Percentiles rank a stretch among this genome's conserved stretches.
Evolutionary conservation across 139 green algal genomes (phyloP).

Genomic region (Deuterostichococcus epilithicus): DNA sequence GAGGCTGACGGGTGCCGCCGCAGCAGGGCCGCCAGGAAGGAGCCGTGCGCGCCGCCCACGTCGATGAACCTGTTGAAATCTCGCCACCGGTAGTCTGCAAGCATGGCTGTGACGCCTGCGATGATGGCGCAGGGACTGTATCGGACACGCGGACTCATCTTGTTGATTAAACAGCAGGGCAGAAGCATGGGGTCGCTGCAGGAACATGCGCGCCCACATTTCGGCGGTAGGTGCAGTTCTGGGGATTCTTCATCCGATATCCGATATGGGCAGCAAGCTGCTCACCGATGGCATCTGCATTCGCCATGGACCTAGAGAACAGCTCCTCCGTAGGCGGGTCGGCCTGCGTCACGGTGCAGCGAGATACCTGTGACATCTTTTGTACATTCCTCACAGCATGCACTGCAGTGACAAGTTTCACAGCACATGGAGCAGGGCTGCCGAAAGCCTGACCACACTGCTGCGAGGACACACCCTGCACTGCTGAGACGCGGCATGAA

Average conservation of each 20-base stretch:
- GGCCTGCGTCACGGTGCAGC: background rate
- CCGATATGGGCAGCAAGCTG: too few relatives aligned
- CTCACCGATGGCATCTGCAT: background rate
- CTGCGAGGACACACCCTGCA: too few relatives aligned
- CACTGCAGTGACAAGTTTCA: too few relatives aligned
- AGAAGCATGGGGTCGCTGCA: background rate
- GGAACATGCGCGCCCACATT: background rate
- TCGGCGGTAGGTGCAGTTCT: too few relatives aligned
- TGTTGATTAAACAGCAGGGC: background rate
- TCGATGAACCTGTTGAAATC: conserved; percentile 6
- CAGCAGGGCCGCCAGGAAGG: conserved; percentile 7
- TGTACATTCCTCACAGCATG: background rate
- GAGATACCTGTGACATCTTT: background rate
- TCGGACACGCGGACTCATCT: background rate
- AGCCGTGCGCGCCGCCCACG: conserved; percentile 9
- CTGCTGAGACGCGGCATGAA: too few relatives aligned
- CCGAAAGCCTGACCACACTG: too few relatives aligned
- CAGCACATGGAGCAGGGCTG: too few relatives aligned
- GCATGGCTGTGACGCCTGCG: background rate
- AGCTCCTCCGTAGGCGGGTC: background rate
- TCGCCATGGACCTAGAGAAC: background rate
- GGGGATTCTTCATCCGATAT: too few relatives aligned
- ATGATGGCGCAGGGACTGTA: too few relatives aligned
- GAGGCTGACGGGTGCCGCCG: background rate
- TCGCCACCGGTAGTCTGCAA: conserved; percentile 3